A percentile compares a stretch with the other conserved stretches of the same genome.
These are phyloP conservation scores for Hylodesmum podocarpum DNA, from an alignment of 306 rosid species.

Conservation along the genomic window DNA sequence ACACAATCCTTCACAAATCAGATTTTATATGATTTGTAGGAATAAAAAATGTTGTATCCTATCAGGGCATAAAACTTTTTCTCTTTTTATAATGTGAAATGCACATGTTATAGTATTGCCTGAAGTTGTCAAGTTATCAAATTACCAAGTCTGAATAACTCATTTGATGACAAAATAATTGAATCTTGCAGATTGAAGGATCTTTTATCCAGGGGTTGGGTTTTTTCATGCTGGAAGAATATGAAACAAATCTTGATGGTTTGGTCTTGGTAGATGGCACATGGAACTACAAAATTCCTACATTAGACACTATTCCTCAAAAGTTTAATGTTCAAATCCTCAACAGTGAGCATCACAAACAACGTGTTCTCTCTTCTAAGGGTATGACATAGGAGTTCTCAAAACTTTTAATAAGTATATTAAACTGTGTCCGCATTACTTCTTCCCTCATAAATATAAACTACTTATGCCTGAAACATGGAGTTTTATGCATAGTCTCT, in stretches of 20 bases:
- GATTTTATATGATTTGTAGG: too few species aligned
- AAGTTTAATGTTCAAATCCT: constrained; percentile 71
- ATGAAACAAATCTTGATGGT: constrained; percentile 61
- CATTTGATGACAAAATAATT: background rate
- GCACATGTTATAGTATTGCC: too few species aligned
- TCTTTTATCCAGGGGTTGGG: constrained; percentile 89
- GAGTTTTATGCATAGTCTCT: background rate
- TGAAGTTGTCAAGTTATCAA: background rate
- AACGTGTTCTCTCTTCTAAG: constrained; percentile 80
- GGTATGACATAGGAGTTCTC: constrained; percentile 43
- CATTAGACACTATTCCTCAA: constrained; percentile 82
- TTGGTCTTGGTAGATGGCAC: constrained; percentile 65
- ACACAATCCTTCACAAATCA: too few species aligned
- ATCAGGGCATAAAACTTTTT: background rate
- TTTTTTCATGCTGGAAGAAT: constrained; percentile 86
- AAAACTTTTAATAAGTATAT: background rate
- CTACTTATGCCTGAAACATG: background rate
- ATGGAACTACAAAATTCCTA: constrained; percentile 87
- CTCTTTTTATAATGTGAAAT: background rate
- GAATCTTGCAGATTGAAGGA: constrained; percentile 78
- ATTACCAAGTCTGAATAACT: background rate
- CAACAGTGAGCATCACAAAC: constrained; percentile 64
- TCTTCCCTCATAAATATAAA: background rate
- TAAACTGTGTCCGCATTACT: background rate
- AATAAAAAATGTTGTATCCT: too few species aligned